Percentiles rank a stretch among this genome's conserved stretches.
These are phyloP conservation scores for Adansonia gregorii DNA, from an alignment of 441 rosid genomes.

Conservation along the genomic window DNA sequence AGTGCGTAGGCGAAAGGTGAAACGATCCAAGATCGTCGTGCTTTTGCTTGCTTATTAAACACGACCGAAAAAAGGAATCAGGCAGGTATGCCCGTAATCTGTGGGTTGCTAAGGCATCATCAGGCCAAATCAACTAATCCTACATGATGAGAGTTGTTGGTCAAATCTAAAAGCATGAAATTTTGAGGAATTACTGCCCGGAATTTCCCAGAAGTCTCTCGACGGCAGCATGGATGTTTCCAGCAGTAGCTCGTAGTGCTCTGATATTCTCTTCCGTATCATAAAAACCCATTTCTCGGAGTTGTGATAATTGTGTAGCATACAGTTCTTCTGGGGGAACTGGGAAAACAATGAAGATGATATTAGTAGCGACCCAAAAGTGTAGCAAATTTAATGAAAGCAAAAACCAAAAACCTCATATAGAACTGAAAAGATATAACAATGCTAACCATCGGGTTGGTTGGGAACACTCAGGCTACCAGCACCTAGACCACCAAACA, in stretches of 20 bases:
- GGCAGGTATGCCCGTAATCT: constrained; percentile 7
- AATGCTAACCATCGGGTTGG: constrained; percentile 50
- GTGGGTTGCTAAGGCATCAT: constrained; percentile 14
- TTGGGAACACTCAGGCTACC: constrained; percentile 47
- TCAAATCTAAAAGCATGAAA: constrained; percentile 11
- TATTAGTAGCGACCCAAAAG: background rate
- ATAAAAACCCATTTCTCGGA: constrained; percentile 90
- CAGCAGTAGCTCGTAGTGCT: constrained; percentile 78
- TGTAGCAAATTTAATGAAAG: background rate
- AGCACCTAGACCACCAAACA: constrained; percentile 66
- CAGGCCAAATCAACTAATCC: constrained; percentile 19
- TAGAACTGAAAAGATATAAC: background rate
- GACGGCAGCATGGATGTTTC: constrained; percentile 84
- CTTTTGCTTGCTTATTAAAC: constrained; percentile 20
- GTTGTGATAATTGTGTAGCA: constrained; percentile 83
- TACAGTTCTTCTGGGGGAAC: constrained; percentile 81
- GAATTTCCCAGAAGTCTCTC: constrained; percentile 77
- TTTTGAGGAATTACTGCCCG: constrained; percentile 48
- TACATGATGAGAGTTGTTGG: constrained; percentile 19
- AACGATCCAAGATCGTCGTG: background rate
- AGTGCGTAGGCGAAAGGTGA: background rate
- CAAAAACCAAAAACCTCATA: background rate
- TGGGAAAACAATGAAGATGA: constrained; percentile 30
- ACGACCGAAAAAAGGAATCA: background rate
- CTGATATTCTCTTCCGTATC: constrained; percentile 85